A percentile compares a stretch with the other conserved stretches of the same genome.
Evolutionary conservation across 768 basidiomycete genomes (phyloP).

Genomic region (Stropharia rugosoannulata): DNA sequence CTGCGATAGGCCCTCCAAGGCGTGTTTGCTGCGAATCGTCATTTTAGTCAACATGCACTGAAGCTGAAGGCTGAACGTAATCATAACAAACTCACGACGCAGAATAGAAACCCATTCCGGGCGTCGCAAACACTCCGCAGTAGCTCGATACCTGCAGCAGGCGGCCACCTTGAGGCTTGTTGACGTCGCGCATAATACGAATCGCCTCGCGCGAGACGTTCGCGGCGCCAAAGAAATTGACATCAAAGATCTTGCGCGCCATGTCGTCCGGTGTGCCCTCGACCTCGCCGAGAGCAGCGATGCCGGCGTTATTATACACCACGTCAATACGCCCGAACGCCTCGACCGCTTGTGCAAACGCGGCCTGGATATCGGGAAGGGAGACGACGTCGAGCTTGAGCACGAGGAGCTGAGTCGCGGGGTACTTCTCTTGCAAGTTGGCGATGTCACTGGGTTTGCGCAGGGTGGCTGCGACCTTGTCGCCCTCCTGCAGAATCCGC

Average conservation of each 20-base stretch:
- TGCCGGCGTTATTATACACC: slow-evolving; percentile 6
- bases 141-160: not conserved
- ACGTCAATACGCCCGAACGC: slow-evolving; percentile 1
- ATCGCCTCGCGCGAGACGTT: not conserved
- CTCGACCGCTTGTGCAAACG: not conserved
- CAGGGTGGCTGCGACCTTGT: not conserved
- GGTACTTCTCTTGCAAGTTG: not conserved
- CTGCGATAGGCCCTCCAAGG: not conserved
- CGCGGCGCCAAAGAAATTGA: not conserved
- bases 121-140: not conserved
- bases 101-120: not conserved
- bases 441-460: not conserved
- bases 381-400: slow-evolving; percentile 3
- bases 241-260: not conserved
- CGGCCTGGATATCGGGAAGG: not conserved
- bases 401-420: not conserved
- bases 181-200: not conserved
- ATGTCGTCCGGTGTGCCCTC: not conserved
- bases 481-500: not conserved
- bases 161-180: not conserved
- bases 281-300: not conserved
- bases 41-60: not conserved
- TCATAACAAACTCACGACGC: not conserved
- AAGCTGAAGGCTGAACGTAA: not conserved
- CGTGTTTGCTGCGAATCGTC: not conserved